phyloP scores from a whole-genome alignment of 1,139 yeast genomes.

The Saccharomyces hybrid region DNA sequence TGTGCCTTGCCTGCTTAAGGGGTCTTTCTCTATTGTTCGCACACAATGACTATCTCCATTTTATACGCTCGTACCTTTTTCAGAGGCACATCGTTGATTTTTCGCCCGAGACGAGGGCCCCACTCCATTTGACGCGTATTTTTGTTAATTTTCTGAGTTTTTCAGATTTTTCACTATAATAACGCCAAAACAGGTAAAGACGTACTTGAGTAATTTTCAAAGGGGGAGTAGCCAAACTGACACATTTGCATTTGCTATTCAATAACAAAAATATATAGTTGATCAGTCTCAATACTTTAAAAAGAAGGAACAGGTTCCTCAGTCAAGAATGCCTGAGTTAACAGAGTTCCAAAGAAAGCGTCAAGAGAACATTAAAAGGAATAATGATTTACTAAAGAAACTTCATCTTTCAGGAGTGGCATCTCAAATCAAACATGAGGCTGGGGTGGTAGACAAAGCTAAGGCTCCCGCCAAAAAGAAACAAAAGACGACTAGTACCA shows the following conservation, averaged over 20 bases:
- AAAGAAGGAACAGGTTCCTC: neutral
- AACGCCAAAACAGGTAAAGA: neutral
- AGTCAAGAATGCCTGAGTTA: conserved; percentile 32
- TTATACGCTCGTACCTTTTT: neutral
- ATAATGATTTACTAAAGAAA: conserved; percentile 43
- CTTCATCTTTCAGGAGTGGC: conserved; percentile 39
- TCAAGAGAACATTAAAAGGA: conserved; percentile 52
- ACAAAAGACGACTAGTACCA: conserved; percentile 14
- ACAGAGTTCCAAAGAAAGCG: conserved; percentile 66
- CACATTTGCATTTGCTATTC: neutral
- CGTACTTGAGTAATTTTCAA: neutral
- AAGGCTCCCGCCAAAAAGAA: conserved; percentile 11
- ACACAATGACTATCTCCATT: neutral
- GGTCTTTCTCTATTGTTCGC: neutral
- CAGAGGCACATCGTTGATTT: neutral
- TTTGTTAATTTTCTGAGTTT: neutral
- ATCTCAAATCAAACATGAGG: conserved; percentile 32
- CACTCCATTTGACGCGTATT: neutral
- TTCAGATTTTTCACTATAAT: neutral
- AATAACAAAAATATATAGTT: neutral
- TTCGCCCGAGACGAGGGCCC: neutral
- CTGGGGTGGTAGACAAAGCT: conserved; percentile 23
- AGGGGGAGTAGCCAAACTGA: neutral
- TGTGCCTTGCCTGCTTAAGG: neutral
- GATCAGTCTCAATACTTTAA: neutral